phyloP scores from a whole-genome alignment of 2,329 filamentous ascomycete species.

The Ophiocordyceps camponoti-leonardi region DNA sequence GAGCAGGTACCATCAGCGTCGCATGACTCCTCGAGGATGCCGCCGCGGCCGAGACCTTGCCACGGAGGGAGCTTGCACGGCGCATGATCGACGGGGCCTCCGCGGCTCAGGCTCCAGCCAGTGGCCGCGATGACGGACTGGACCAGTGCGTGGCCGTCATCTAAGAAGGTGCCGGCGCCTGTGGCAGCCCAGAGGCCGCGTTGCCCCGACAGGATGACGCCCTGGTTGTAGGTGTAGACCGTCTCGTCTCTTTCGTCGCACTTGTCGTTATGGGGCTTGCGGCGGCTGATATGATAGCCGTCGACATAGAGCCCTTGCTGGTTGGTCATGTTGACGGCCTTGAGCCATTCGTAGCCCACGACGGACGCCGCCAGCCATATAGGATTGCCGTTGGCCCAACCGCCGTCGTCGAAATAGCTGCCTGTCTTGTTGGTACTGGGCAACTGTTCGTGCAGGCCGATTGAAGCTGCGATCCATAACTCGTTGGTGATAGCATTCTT shows the following conservation, averaged over 20 bases:
- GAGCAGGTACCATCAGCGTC: constrained; percentile 59
- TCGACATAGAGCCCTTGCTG: constrained; percentile 60
- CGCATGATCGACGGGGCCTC: constrained; percentile 23
- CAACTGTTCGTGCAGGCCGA: constrained; percentile 80
- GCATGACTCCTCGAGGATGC: constrained; percentile 71
- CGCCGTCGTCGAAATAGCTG: constrained; percentile 33
- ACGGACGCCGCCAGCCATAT: constrained; percentile 57
- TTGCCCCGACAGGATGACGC: constrained; percentile 68
- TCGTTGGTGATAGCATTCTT: constrained; percentile 97
- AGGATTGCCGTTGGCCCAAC: constrained; percentile 28
- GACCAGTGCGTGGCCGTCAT: constrained; percentile 66
- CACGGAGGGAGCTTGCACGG: constrained; percentile 33
- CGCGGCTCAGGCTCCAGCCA: constrained; percentile 44
- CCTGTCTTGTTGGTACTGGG: constrained; percentile 62
- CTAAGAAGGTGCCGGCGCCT: constrained; percentile 50
- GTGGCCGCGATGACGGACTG: constrained; percentile 59
- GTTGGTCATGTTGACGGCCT: constrained; percentile 66
- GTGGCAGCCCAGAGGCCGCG: constrained; percentile 68
- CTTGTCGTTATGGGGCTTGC: constrained; percentile 44
- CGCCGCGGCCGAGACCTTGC: constrained; percentile 60
- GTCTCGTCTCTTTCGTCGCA: constrained; percentile 75
- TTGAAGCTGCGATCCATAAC: constrained; percentile 68
- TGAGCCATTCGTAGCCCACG: constrained; percentile 68
- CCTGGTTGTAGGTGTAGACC: constrained; percentile 94
- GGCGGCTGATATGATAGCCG: constrained; percentile 65